phyloP scores from a whole-genome alignment of 2,329 filamentous ascomycete species.

The Thermomyces lanuginosus region DNA sequence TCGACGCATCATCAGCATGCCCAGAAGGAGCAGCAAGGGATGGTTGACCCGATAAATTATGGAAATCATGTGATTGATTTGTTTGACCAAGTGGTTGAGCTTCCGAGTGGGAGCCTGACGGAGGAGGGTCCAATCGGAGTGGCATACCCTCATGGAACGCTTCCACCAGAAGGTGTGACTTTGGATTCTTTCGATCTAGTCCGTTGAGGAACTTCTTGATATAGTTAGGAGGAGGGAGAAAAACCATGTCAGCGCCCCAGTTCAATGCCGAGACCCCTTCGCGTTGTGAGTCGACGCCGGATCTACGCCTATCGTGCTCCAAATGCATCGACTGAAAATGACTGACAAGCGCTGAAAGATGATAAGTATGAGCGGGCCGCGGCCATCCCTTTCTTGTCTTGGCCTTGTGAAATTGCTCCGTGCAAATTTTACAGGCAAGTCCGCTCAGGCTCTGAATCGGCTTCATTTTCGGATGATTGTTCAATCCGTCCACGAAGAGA shows the following conservation, averaged over 20 bases:
- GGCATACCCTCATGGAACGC: too few relatives aligned
- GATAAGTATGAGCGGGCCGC: conserved; percentile 8
- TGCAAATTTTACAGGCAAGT: conserved; percentile 41
- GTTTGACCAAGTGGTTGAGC: too few relatives aligned
- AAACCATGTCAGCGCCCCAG: conserved; percentile 47
- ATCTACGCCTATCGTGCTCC: conserved; percentile 11
- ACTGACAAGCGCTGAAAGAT: conserved; percentile 17
- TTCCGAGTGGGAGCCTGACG: too few relatives aligned
- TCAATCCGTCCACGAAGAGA: conserved; percentile 44
- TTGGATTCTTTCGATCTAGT: too few relatives aligned
- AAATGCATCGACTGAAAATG: conserved; percentile 25
- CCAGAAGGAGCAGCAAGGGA: too few relatives aligned
- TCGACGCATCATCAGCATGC: too few relatives aligned
- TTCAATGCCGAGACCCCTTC: conserved; percentile 22
- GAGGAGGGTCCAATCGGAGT: too few relatives aligned
- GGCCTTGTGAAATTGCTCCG: conserved; percentile 4
- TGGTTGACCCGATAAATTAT: too few relatives aligned
- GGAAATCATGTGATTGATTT: too few relatives aligned
- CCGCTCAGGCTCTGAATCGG: conserved; percentile 39
- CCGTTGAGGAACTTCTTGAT: too few relatives aligned
- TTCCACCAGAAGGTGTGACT: too few relatives aligned
- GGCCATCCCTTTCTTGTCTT: conserved; percentile 6
- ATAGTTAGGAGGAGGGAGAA: conserved; percentile 42
- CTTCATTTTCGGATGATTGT: conserved; percentile 41
- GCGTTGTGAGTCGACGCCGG: conserved; percentile 8